Evolutionary conservation across 2,329 filamentous ascomycete genomes (phyloP).

Genomic region (Penicillium italicum): DNA sequence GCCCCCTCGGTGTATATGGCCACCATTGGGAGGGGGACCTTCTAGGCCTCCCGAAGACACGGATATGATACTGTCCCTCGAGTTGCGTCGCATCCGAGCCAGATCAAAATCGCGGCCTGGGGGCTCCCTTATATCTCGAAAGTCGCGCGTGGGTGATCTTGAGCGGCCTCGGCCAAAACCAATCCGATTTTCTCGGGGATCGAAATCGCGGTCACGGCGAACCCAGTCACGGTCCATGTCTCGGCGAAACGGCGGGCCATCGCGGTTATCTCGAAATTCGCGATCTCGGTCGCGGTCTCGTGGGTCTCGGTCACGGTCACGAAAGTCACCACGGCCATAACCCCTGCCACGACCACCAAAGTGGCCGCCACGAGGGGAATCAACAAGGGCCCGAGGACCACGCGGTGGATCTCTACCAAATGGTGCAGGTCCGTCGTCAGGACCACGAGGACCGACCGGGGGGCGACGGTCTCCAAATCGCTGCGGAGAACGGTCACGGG

Average conservation of each 20-base stretch:
- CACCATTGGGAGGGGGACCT: constrained; percentile 32
- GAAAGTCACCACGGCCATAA: constrained; percentile 35
- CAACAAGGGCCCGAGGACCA: constrained; percentile 74
- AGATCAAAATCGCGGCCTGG: constrained; percentile 38
- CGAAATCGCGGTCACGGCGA: constrained; percentile 47
- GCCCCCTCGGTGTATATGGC: constrained; percentile 36
- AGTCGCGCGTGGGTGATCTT: constrained; percentile 43
- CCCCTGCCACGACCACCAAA: constrained; percentile 46
- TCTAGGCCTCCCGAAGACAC: constrained; percentile 37
- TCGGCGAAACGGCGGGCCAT: constrained; percentile 42
- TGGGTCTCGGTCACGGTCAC: constrained; percentile 56
- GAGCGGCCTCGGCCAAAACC: constrained; percentile 47
- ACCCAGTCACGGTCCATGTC: constrained; percentile 45
- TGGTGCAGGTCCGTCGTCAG: constrained; percentile 58
- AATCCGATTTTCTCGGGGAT: constrained; percentile 42
- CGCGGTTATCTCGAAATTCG: constrained; percentile 41
- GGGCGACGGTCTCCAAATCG: constrained; percentile 69
- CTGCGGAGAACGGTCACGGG: constrained; percentile 66
- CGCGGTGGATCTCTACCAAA: constrained; percentile 69
- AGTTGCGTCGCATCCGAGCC: constrained; percentile 43
- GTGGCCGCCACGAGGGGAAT: constrained; percentile 57
- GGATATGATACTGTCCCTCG: constrained; percentile 42
- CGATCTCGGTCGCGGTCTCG: constrained; percentile 43
- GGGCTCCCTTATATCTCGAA: constrained; percentile 39
- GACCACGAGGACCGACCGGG: constrained; percentile 45